Evolutionary conservation across 371 early-diverging fungal species (phyloP).

Genomic region (Mucor saturninus): DNA sequence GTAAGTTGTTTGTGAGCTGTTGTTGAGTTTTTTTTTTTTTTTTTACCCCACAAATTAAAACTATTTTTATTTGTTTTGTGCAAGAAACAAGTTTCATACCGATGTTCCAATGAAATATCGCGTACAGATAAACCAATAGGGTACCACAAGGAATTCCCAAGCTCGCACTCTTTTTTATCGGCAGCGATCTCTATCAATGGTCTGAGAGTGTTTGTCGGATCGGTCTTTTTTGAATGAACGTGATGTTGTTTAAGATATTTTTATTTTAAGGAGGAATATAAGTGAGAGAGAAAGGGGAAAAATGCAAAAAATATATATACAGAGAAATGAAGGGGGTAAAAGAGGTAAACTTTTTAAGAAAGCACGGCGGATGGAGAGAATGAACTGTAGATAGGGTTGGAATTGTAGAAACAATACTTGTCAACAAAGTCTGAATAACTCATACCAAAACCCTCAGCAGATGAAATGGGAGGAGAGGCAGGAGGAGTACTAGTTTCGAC

Average conservation of each 20-base stretch:
- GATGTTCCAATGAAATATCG: background rate
- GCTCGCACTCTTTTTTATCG: slow-evolving; percentile 1
- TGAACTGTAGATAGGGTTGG: slow-evolving; percentile 30
- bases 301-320: slow-evolving; percentile 8
- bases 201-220: slow-evolving; percentile 11
- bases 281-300: background rate
- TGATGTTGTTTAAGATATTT: background rate
- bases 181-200: slow-evolving; percentile 21
- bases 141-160: background rate
- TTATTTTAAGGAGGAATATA: background rate
- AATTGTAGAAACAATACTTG: slow-evolving; percentile 64
- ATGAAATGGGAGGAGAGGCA: slow-evolving; percentile 9
- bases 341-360: slow-evolving; percentile 19
- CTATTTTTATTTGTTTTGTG: slow-evolving; percentile 21
- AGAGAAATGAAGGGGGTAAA: slow-evolving; percentile 8
- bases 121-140: background rate
- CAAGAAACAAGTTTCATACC: slow-evolving; percentile 9
- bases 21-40: slow-evolving; percentile 12
- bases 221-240: background rate
- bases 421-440: slow-evolving; percentile 59
- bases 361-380: slow-evolving; percentile 36
- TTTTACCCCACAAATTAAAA: slow-evolving; percentile 15
- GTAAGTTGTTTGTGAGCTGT: background rate
- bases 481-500: slow-evolving; percentile 9
- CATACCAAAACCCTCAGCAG: slow-evolving; percentile 29